A percentile compares a stretch with the other conserved stretches of the same genome.
Evolutionary conservation across 1,139 yeast species (phyloP).

Genomic region (Yamadazyma trypodendri): DNA sequence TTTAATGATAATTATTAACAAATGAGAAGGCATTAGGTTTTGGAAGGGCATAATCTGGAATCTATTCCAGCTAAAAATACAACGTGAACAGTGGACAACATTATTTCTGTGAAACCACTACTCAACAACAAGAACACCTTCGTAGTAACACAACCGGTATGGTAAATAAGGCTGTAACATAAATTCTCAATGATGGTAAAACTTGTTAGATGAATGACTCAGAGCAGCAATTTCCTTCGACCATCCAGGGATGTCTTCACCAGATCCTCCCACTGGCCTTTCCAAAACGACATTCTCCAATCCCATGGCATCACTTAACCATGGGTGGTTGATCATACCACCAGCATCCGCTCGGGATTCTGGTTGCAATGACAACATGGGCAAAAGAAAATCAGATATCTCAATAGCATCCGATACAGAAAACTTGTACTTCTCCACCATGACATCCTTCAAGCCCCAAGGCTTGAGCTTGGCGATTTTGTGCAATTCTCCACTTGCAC

Average conservation of each 20-base stretch:
- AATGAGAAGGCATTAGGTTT: too few relatives aligned
- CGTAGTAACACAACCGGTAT: neutral
- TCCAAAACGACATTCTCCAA: conserved; percentile 55
- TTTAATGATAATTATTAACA: conserved; percentile 4
- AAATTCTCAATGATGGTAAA: conserved; percentile 8
- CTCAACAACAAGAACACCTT: neutral
- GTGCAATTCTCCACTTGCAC: conserved; percentile 53
- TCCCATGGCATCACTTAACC: conserved; percentile 68
- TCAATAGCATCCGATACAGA: conserved; percentile 52
- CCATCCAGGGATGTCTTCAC: conserved; percentile 82
- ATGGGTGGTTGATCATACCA: conserved; percentile 73
- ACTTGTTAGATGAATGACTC: conserved; percentile 11
- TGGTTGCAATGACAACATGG: conserved; percentile 74
- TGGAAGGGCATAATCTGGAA: conserved; percentile 1
- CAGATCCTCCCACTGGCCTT: conserved; percentile 60
- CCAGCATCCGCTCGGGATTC: conserved; percentile 76
- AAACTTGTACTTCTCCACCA: conserved; percentile 61
- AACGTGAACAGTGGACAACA: too few relatives aligned
- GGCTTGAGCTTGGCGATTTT: conserved; percentile 55
- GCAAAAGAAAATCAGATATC: conserved; percentile 62
- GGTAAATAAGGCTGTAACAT: neutral
- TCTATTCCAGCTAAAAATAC: neutral
- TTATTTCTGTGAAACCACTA: too few relatives aligned
- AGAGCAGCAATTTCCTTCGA: conserved; percentile 31
- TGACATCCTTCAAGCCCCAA: conserved; percentile 49